Conservation (phyloP, 805 yeast species). For the Teunomyces cretensis region DNA sequence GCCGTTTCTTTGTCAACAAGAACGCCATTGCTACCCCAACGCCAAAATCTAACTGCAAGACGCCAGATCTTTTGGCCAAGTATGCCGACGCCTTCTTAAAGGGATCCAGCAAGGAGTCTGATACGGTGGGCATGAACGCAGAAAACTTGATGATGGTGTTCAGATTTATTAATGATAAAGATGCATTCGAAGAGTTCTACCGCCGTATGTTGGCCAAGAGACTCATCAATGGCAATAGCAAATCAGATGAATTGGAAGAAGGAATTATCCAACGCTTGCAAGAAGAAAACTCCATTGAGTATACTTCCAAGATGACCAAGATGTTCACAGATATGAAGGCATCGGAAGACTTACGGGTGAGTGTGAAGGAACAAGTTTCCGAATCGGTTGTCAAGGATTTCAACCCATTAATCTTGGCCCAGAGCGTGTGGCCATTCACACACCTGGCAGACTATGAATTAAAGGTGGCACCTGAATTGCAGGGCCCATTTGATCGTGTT, state of each 20-base stretch:
- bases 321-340: constrained; percentile 95
- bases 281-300: constrained; percentile 86
- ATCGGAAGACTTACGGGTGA: constrained; percentile 69
- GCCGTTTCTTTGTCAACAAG: constrained; percentile 76
- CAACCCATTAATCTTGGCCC: constrained; percentile 77
- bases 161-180: constrained; percentile 88
- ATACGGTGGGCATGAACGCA: constrained; percentile 68
- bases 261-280: constrained; percentile 80
- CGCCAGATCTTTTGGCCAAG: constrained; percentile 89
- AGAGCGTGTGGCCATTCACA: constrained; percentile 84
- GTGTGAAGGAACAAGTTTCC: constrained; percentile 47
- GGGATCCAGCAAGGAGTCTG: constrained; percentile 68
- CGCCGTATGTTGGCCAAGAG: constrained; percentile 87
- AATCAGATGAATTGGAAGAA: constrained; percentile 84
- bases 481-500: constrained; percentile 63
- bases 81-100: constrained; percentile 83
- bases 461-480: constrained; percentile 67
- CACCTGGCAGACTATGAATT: constrained; percentile 38
- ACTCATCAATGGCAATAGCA: constrained; percentile 81
- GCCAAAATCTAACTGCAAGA: constrained; percentile 61
- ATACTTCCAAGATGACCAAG: constrained; percentile 88
- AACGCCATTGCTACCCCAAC: constrained; percentile 77
- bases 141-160: constrained; percentile 86
- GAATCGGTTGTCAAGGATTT: constrained; percentile 48
- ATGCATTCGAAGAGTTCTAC: constrained; percentile 91